A percentile compares a stretch with the other conserved stretches of the same genome.
phyloP scores from a whole-genome alignment of 2,329 filamentous ascomycete species.

The Fusarium coffeatum region DNA sequence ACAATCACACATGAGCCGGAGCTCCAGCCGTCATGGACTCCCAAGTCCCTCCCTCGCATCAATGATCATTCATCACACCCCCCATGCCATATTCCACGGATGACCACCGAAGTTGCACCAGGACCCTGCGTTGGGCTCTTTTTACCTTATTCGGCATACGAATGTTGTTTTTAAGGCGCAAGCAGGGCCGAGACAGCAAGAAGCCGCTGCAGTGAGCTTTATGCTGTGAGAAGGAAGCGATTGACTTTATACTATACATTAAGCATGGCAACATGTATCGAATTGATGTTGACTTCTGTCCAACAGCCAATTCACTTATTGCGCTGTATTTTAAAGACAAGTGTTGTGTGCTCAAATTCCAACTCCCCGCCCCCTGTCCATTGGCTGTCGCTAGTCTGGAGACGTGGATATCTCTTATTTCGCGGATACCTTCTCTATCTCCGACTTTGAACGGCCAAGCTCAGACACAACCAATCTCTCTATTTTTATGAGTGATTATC shows the following conservation, averaged over 20 bases:
- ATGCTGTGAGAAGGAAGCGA: not conserved
- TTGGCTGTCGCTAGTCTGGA: conserved; percentile 15
- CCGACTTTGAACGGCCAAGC: conserved; percentile 5
- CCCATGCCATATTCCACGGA: conserved; percentile 17
- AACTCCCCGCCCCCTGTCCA: conserved; percentile 41
- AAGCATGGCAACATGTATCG: not conserved
- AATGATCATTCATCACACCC: conserved; percentile 5
- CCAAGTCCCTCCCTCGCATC: conserved; percentile 31
- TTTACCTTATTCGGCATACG: conserved; percentile 5
- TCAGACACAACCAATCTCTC: conserved; percentile 10
- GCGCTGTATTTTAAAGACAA: not conserved
- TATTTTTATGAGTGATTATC: conserved; percentile 33
- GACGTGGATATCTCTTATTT: conserved; percentile 33
- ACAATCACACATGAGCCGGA: conserved; percentile 41
- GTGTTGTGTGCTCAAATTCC: conserved; percentile 5
- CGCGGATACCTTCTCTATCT: conserved; percentile 16
- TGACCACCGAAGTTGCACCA: conserved; percentile 19
- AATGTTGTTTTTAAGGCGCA: not conserved
- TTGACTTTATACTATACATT: not conserved
- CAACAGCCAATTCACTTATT: not conserved
- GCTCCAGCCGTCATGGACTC: conserved; percentile 37
- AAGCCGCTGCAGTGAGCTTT: not conserved
- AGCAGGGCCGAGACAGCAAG: not conserved
- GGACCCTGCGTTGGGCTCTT: conserved; percentile 23
- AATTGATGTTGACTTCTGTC: not conserved